Evolutionary conservation across 2,329 filamentous ascomycete species (phyloP), one percentile per base, ranked within the genome.

Genomic region (Phialophora tarda): DNA sequence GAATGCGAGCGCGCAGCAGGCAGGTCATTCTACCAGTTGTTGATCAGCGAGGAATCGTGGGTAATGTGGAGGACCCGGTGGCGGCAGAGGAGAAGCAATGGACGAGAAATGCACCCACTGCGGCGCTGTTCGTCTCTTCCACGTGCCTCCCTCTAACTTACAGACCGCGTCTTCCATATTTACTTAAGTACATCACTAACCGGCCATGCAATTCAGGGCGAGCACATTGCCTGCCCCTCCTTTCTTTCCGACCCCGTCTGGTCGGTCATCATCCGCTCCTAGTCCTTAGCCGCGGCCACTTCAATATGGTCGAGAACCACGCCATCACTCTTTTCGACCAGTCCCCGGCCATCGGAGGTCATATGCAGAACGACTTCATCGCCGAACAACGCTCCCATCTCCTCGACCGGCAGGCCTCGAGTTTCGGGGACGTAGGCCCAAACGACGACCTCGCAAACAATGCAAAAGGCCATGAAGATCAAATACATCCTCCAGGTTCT

Each of bases 371-470:
- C 61, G 24, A 69, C 59, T 14, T 63, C 60, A 14, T 69, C 73
- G 41, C 73, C 73, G 34, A 79, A 74, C 32, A 71, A 66, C 41
- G 67, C 69, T 5, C 88, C 70, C 56, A 77, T 76, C 54, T 77
- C 76, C 54, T 77, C 76, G 23, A 78, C 64, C 0, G 76, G 74
- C 17, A 73, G 73, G 4, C 72, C 74, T 24, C 73, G 73, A 1
- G 76, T 78, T 67, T 78, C 76, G 6, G 75, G 69, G 7, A 70
- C 24, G 23, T 55, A 64, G 48, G 65, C 58, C 38, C 63, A 70
- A 11, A 68, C 63, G 26, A 69, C 54, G 12, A 69, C 44, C 23
- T 59, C 62, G 48, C 59, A 62, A 21, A 63, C 23, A 24, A 64
- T 23, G 23, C 57, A 67, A 14, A 63, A 30, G 12, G 41, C 48